Base-by-base conservation (phyloP, 2,329 filamentous ascomycete genomes). In the Chaetomium sp. region DNA sequence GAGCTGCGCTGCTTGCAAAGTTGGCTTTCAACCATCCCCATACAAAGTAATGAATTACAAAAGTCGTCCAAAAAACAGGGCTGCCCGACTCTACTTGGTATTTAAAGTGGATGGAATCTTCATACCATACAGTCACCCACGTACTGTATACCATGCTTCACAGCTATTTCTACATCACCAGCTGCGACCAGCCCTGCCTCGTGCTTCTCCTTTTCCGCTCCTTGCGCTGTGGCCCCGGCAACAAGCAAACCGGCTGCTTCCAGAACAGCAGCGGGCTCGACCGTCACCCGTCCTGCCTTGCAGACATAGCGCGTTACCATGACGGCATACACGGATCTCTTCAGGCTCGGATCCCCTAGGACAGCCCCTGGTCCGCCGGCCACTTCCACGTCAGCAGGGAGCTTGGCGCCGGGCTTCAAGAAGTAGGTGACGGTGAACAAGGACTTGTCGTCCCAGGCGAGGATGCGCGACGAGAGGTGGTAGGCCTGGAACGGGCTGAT, bases 221-320 rank as follows among this genome's bases (percentile, higher is more conserved):
- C 47, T 11, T 32, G 4, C n/a, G 6, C 42, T 11, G 14, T 27
- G 32, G 42, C 4, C 12, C 12, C 47, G 2, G 6, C 35, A 11
- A 51, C 49, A 6, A 51, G 32, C 32, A 51, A 35, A 4, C 49
- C 49, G 2, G 49, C 49, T 4, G 38, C 27, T 33, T 36, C 27
- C 38, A 51, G n/a, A 9, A 51, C 49, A 5, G 8, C 19, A 2
- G 49, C 40, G 2, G 49, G 49, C 32, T 12, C 33, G 3, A 51
- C 49, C 32, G 49, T 51, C 49, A 43, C 33, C 38, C 49, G 37
- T 14, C 49, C 49, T 9, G 38, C 12, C 49, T 51, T 51, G 40
- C 38, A 51, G 6, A 51, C 49, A 44, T 51, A 51, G 8, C 40
- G 10, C 27, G 49, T 19, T n/a, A 51, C 32, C 49, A 51, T 51